phyloP scores from a whole-genome alignment of 805 yeast species.

The Candida ponderosae region DNA sequence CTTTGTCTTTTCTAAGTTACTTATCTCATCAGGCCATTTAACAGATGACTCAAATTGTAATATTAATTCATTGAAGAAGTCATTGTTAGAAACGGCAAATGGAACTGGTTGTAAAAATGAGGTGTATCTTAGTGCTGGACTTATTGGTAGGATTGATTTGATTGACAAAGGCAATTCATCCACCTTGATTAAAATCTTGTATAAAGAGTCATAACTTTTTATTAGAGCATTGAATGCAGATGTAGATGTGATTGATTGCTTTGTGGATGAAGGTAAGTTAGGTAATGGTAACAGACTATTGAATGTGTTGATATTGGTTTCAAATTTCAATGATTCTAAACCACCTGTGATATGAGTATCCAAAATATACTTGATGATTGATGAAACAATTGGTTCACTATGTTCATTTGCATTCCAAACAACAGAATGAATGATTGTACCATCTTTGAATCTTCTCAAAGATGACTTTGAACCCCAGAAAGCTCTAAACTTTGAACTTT shows the following conservation, averaged over 20 bases:
- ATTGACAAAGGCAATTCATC: slow-evolving; percentile 56
- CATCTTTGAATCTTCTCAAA: slow-evolving; percentile 88
- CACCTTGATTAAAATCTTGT: slow-evolving; percentile 42
- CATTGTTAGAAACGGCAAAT: slow-evolving; percentile 65
- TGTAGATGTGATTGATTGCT: slow-evolving; percentile 40
- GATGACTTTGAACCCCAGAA: slow-evolving; percentile 91
- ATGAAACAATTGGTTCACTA: slow-evolving; percentile 52
- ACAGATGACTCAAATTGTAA: slow-evolving; percentile 83
- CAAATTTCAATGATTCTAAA: slow-evolving; percentile 22
- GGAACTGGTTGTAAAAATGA: slow-evolving; percentile 78
- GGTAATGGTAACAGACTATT: slow-evolving; percentile 51
- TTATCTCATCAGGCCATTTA: slow-evolving; percentile 93
- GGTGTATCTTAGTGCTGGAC: slow-evolving; percentile 68
- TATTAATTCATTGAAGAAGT: slow-evolving; percentile 72
- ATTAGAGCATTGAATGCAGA: slow-evolving; percentile 34
- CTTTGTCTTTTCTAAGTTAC: slow-evolving; percentile 81
- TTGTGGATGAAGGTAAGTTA: slow-evolving; percentile 46
- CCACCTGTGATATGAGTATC: slow-evolving; percentile 54
- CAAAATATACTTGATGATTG: slow-evolving; percentile 58
- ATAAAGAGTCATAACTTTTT: slow-evolving; percentile 50
- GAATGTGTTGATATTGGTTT: slow-evolving; percentile 33
- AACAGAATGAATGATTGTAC: slow-evolving; percentile 83
- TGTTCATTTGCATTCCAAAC: slow-evolving; percentile 61
- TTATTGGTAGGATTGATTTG: slow-evolving; percentile 65
- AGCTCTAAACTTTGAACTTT: slow-evolving; percentile 56